A percentile compares a stretch with the other conserved stretches of the same genome.
phyloP scores from a whole-genome alignment of 129 eudicot genomes.

The Saussurea involucrata region DNA sequence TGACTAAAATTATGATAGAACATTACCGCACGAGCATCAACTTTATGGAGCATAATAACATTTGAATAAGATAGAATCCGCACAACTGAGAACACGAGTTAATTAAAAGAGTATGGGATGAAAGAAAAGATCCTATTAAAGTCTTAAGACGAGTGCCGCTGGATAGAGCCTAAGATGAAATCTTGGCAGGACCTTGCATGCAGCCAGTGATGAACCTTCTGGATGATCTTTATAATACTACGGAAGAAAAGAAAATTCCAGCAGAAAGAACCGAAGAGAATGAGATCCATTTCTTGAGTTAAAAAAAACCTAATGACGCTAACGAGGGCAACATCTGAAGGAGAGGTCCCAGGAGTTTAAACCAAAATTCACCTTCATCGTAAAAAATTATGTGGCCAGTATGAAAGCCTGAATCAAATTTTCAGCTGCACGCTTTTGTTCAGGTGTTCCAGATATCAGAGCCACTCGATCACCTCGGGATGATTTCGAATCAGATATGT shows the following conservation, averaged over 20 bases:
- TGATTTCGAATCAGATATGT: slow-evolving; percentile 75
- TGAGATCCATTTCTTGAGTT: slow-evolving; percentile 25
- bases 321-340: slow-evolving; percentile 13
- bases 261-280: slow-evolving; percentile 31
- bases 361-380: slow-evolving; percentile 34
- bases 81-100: slow-evolving; percentile 30
- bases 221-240: slow-evolving; percentile 25
- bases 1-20: slow-evolving; percentile 20
- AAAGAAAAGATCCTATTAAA: slow-evolving; percentile 44
- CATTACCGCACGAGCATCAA: slow-evolving; percentile 43
- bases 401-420: slow-evolving; percentile 97
- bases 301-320: slow-evolving; percentile 32
- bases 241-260: slow-evolving; percentile 22
- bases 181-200: slow-evolving; percentile 27
- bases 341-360: slow-evolving; percentile 23
- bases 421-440: slow-evolving; percentile 95
- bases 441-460: slow-evolving; percentile 80
- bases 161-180: slow-evolving; percentile 42
- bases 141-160: slow-evolving; percentile 31
- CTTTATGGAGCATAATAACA: slow-evolving; percentile 31
- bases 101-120: slow-evolving; percentile 27
- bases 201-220: slow-evolving; percentile 23
- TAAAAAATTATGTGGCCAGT: slow-evolving; percentile 57
- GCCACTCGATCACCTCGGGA: slow-evolving; percentile 96
- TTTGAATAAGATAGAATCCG: slow-evolving; percentile 32